Evolutionary conservation across 306 rosid species (phyloP).

Genomic region (Sechiopsis laciniata): DNA sequence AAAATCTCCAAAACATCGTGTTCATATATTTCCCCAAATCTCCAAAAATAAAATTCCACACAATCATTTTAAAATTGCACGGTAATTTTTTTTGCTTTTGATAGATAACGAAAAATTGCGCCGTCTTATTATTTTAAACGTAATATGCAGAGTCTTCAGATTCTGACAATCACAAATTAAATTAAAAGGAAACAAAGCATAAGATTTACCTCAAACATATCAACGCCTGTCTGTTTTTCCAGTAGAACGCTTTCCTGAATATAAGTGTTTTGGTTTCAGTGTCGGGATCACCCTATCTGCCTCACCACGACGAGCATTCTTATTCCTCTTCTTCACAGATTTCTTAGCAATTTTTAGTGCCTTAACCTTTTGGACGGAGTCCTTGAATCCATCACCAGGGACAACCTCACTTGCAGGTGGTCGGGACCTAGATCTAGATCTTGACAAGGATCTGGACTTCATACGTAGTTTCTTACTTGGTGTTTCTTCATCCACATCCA

Average conservation of each 20-base stretch:
- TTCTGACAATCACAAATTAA: background rate
- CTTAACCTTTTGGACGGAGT: too few species aligned
- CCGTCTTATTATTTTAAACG: background rate
- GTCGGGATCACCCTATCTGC: conserved; percentile 84
- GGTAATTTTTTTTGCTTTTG: too few species aligned
- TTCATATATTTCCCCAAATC: background rate
- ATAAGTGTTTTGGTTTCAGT: conserved; percentile 74
- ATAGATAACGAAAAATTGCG: background rate
- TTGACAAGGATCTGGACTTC: conserved; percentile 41
- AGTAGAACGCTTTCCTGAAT: conserved; percentile 61
- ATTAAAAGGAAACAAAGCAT: background rate
- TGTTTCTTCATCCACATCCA: conserved; percentile 65
- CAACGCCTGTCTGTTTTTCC: conserved; percentile 77
- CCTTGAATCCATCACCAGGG: too few species aligned
- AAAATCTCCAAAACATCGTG: too few species aligned
- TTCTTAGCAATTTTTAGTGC: too few species aligned
- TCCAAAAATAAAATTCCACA: background rate
- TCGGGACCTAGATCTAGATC: conserved; percentile 45
- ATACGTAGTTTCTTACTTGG: conserved; percentile 58
- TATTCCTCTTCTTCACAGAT: conserved; percentile 54
- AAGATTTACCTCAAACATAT: conserved; percentile 29
- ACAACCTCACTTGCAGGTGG: too few species aligned
- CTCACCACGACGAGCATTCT: conserved; percentile 79
- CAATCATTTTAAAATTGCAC: background rate
- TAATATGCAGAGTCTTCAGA: background rate